Base-by-base conservation (phyloP, 306 rosid species). In the Vigna mungo region DNA sequence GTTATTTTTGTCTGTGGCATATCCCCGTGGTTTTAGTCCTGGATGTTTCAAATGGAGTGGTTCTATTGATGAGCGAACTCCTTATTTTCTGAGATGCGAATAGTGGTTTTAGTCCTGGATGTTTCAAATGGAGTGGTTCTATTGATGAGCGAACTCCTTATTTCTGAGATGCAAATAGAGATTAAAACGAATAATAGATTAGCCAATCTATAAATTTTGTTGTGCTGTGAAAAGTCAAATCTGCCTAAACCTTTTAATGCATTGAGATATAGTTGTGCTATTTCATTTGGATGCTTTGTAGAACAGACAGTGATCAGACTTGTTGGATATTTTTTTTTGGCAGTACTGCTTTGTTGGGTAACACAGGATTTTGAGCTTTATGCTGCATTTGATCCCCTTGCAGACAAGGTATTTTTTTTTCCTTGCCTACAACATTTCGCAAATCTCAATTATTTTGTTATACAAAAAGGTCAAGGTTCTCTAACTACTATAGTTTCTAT, bases 341-440 rank as follows among this genome's bases (percentile, higher is more conserved):
- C 96, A 94, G 98, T 91, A 86, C 85, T 94, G 60, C 96, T 94
- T 52, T 94, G 96, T 78, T 94, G 98, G 98, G 92, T 85, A 68
- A 88, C 97, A n/a, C 97, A 84, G 76, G 98, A 94, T 83, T 94
- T 91, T 70, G 98, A 94, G 82, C 97, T 94, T 68, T 94, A 90
- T 85, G 98, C 98, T 14, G 96, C 97, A 78, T 94, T 94, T 88
- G 98, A 94, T 89, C 98, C 98, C 75, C 93, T 94, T 84, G 98
- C 98, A 43, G 93, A 91, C 82, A 91, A 91, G 98, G 97, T 94
- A 86, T 67, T 49, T 32, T 25, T 80, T 39, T 71, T 72, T 60
- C 64, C 59, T 56, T 72, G 21, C 61, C 62, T 49, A 37, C 62
- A 8, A 65, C 16, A 66, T 58, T 72, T 80, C 58, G 49, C 17